Percentiles rank a stretch among this genome's conserved stretches.
Conservation (phyloP, 2,329 filamentous ascomycete species). For the Sclerotiophoma versabilis region DNA sequence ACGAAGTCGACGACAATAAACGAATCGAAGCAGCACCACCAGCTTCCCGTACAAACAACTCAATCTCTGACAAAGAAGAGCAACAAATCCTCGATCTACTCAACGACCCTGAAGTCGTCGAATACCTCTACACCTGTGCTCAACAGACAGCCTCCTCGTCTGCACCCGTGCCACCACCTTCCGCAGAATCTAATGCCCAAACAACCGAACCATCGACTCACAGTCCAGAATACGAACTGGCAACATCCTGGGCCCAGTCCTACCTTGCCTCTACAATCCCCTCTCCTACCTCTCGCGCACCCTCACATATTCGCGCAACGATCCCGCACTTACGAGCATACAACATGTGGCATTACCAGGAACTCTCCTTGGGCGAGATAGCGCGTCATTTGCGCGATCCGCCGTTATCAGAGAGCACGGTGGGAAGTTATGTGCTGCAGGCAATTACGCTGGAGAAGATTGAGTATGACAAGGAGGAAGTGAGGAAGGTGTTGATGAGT, state of each 20-base stretch:
- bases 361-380: conserved; percentile 31
- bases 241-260: conserved; percentile 38
- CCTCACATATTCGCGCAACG: conserved; percentile 40
- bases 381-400: conserved; percentile 37
- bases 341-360: conserved; percentile 43
- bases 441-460: conserved; percentile 40
- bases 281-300: conserved; percentile 20
- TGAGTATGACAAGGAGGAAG: conserved; percentile 30
- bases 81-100: background rate
- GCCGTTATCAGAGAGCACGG: conserved; percentile 39
- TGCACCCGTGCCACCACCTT: background rate
- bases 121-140: background rate
- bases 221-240: conserved; percentile 32
- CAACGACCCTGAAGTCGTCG: background rate
- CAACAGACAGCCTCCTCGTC: background rate
- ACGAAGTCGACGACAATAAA: background rate
- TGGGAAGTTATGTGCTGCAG: conserved; percentile 40
- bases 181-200: background rate
- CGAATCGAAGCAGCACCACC: background rate
- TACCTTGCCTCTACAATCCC: conserved; percentile 42
- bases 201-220: background rate
- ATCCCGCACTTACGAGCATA: conserved; percentile 43
- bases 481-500: conserved; percentile 29
- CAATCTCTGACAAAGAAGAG: background rate
- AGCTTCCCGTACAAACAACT: background rate